Evolutionary conservation across 768 basidiomycete genomes (phyloP).

Genomic region (Lepiota brunneoincarnata): DNA sequence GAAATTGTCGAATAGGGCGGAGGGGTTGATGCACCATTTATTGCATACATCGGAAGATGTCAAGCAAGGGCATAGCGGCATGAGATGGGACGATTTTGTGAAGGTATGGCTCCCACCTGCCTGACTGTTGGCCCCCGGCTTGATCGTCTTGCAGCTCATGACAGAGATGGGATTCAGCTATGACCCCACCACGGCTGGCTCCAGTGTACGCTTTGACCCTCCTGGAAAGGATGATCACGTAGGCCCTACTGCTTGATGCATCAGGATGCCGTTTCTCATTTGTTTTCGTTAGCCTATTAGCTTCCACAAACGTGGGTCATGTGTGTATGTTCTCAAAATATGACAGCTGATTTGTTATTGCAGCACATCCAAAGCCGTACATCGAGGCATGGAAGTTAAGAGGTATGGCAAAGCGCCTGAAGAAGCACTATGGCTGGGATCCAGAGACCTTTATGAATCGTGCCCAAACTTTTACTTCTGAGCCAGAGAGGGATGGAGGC

Average conservation of each 20-base stretch:
- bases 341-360: constrained; percentile 10
- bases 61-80: constrained; percentile 48
- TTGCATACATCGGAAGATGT: constrained; percentile 54
- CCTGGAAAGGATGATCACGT: constrained; percentile 48
- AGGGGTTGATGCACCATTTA: constrained; percentile 60
- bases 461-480: not conserved
- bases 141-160: constrained; percentile 54
- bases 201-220: constrained; percentile 80
- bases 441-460: constrained; percentile 39
- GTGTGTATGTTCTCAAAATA: not conserved
- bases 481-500: constrained; percentile 3
- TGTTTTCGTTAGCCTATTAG: constrained; percentile 52
- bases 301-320: constrained; percentile 67
- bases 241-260: constrained; percentile 12
- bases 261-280: not conserved
- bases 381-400: constrained; percentile 48
- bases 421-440: constrained; percentile 66
- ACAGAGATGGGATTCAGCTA: constrained; percentile 73
- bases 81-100: constrained; percentile 82
- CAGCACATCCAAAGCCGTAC: constrained; percentile 77
- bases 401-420: constrained; percentile 55
- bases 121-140: not conserved
- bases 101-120: constrained; percentile 41
- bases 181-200: constrained; percentile 75
- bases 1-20: constrained; percentile 57